phyloP scores from a whole-genome alignment of 805 yeast genomes.

The Saturnispora kantuleensis region DNA sequence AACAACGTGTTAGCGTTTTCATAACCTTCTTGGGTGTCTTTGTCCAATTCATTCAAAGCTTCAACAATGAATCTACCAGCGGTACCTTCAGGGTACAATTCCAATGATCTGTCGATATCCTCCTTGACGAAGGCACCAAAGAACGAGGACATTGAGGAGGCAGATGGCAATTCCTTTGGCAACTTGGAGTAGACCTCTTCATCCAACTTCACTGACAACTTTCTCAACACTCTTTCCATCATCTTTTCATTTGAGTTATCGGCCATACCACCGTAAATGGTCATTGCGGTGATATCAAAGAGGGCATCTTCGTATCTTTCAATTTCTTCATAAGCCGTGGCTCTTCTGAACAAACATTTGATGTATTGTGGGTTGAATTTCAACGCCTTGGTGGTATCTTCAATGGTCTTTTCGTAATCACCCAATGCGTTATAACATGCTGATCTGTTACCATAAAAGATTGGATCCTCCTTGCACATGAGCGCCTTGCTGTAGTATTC shows the following conservation, averaged over 20 bases:
- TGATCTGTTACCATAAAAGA: slow-evolving; percentile 89
- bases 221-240: slow-evolving; percentile 78
- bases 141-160: slow-evolving; percentile 76
- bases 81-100: slow-evolving; percentile 41
- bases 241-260: slow-evolving; percentile 69
- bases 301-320: slow-evolving; percentile 76
- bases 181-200: slow-evolving; percentile 46
- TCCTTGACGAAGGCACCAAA: slow-evolving; percentile 71
- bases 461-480: slow-evolving; percentile 67
- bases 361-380: slow-evolving; percentile 80
- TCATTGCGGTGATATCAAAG: slow-evolving; percentile 83
- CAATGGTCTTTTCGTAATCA: slow-evolving; percentile 74
- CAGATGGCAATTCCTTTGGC: slow-evolving; percentile 60
- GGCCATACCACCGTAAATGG: slow-evolving; percentile 69
- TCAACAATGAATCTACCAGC: slow-evolving; percentile 57
- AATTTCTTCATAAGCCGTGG: slow-evolving; percentile 78
- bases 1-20: slow-evolving; percentile 50
- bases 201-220: slow-evolving; percentile 66
- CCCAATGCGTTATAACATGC: slow-evolving; percentile 86
- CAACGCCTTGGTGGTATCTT: slow-evolving; percentile 80
- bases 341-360: slow-evolving; percentile 89
- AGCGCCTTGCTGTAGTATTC: slow-evolving; percentile 73
- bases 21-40: slow-evolving; percentile 48
- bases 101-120: slow-evolving; percentile 35
- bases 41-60: slow-evolving; percentile 44